Conservation (phyloP, 139 green algal genomes). For the Ettlia oleoabundans region DNA sequence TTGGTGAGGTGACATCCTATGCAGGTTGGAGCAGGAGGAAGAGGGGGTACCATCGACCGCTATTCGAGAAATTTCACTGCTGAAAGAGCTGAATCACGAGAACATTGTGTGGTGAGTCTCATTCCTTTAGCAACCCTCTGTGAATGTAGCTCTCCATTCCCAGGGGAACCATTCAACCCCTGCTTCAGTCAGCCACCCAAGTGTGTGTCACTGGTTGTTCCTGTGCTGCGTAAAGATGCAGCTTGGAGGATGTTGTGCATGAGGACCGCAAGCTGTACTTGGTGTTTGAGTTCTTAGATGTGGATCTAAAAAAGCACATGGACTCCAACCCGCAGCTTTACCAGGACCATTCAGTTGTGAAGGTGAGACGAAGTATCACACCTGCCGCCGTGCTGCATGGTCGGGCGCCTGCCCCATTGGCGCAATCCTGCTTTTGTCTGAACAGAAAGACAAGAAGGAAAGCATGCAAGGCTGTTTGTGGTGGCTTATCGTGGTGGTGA, state of each 20-base stretch:
- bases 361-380: constrained; percentile 60
- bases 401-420: too few relatives aligned
- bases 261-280: constrained; percentile 89
- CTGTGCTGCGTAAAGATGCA: background rate
- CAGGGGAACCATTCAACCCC: too few relatives aligned
- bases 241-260: constrained; percentile 87
- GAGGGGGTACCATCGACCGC: constrained; percentile 86
- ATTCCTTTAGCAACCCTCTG: background rate
- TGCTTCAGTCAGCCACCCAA: too few relatives aligned
- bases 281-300: constrained; percentile 98
- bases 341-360: constrained; percentile 75
- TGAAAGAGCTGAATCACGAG: constrained; percentile 88
- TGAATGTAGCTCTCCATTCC: too few relatives aligned
- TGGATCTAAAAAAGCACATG: constrained; percentile 99
- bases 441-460: too few relatives aligned
- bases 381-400: background rate
- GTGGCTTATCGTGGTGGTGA: too few relatives aligned
- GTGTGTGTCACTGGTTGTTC: too few relatives aligned
- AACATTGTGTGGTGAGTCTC: constrained; percentile 74
- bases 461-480: too few relatives aligned
- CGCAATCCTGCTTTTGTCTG: too few relatives aligned
- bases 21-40: constrained; percentile 74
- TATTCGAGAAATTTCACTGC: constrained; percentile 84
- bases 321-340: constrained; percentile 66
- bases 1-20: background rate